Evolutionary conservation across 345 rosid genomes (phyloP), one percentile per base, ranked within the genome.

Genomic region (Eucalyptus camaldulensis): DNA sequence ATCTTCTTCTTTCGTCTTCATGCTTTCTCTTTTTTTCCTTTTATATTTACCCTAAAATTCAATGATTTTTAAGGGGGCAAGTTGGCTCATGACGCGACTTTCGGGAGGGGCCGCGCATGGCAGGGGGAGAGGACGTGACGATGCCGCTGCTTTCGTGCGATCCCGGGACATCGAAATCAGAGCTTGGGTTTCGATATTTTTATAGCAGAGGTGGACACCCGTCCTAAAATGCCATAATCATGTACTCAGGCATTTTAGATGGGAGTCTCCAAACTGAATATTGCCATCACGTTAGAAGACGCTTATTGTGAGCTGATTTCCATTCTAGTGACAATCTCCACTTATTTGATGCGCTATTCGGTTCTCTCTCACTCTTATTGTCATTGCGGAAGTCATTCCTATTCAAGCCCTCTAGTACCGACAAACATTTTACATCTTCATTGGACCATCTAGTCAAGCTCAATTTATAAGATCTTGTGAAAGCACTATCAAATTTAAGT

Each of bases 401-500:
- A 3, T 72, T 1, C 44, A 9, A 1, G 6, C 13, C 44, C 22
- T 33, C 12, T 33, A 5, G 24, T 25, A 11, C 3, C 4, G 2
- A 10, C 2, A 2, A 69, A 33, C 24, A 31, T 19, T n/a, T 17
- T 5, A 51, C 6, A 0, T 29, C 3, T 8, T 67, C 21, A 4
- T 31, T 37, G 3, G 6, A 31, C 19, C 10, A 17, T 69, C 43
- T 69, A 31, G 7, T 33, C 16, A 9, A 69, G 4, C 24, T 6
- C 24, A 22, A 19, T 3, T 33, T 10, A 33, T 33, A 33, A 17
- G 24, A 69, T 69, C 2, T 69, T 19, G 4, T 37, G 7, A 72
- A 10, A 12, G 2, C 13, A 33, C 3, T 17, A 8, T 17, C 4
- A 33, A 72, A 7, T 72, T 37, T 19, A 10, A 33, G 2, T 69